phyloP scores from a whole-genome alignment of 2,329 filamentous ascomycete genomes.

The Byssothecium circinans region DNA sequence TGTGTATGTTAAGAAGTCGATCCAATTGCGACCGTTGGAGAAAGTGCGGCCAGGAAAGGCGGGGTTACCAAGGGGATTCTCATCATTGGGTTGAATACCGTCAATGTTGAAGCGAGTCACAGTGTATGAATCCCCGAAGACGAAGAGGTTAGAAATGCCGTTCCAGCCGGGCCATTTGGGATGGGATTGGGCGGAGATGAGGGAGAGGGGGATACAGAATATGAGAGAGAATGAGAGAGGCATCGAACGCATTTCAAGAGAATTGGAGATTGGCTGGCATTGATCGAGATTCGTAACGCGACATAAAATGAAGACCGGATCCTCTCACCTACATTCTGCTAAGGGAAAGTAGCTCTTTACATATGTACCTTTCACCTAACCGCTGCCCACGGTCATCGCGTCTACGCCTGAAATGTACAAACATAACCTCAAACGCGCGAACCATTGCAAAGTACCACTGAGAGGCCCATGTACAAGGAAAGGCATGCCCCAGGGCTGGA shows the following conservation, averaged over 20 bases:
- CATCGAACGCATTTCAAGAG: not conserved
- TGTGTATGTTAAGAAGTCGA: constrained; percentile 8
- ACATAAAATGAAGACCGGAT: too few species aligned
- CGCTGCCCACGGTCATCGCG: too few species aligned
- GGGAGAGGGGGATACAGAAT: not conserved
- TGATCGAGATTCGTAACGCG: too few species aligned
- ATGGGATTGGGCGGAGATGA: not conserved
- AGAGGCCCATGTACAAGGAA: not conserved
- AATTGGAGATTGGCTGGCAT: not conserved
- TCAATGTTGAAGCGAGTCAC: constrained; percentile 4
- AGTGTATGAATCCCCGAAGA: constrained; percentile 10
- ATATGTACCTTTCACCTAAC: too few species aligned
- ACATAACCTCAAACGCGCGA: not conserved
- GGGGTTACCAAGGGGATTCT: constrained; percentile 8
- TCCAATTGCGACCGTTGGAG: constrained; percentile 9
- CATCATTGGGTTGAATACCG: constrained; percentile 3
- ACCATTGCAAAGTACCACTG: not conserved
- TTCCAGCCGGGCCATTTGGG: constrained; percentile 6
- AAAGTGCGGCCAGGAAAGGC: constrained; percentile 7
- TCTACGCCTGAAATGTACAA: too few species aligned
- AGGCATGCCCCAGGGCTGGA: not conserved
- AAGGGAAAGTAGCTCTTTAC: too few species aligned
- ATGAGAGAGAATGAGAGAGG: not conserved
- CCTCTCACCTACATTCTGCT: too few species aligned
- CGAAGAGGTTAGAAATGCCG: constrained; percentile 5